A percentile compares a stretch with the other conserved stretches of the same genome.
These are phyloP conservation scores for Pichiaceae sp. DNA, from an alignment of 1,139 yeast genomes.

Conservation along the genomic window DNA sequence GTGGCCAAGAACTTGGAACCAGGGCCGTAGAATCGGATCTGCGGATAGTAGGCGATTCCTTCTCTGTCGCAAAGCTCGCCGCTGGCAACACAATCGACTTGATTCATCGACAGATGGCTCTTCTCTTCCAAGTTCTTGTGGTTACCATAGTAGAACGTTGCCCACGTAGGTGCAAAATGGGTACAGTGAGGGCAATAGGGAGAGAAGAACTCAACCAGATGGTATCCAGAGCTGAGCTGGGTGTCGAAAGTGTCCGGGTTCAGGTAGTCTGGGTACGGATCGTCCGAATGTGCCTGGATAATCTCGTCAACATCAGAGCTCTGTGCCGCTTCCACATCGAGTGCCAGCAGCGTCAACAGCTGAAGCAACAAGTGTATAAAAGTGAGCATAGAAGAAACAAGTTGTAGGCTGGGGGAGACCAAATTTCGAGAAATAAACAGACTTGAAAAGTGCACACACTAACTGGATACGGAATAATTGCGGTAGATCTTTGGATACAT, in stretches of 20 bases:
- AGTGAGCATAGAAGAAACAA: not conserved
- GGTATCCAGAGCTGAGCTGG: conserved; percentile 36
- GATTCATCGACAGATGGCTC: conserved; percentile 38
- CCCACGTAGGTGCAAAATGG: conserved; percentile 58
- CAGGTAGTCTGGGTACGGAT: conserved; percentile 20
- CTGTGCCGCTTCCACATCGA: not conserved
- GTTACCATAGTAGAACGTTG: conserved; percentile 40
- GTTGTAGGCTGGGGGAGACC: not conserved
- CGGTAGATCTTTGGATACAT: too few species aligned
- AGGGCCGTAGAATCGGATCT: conserved; percentile 54
- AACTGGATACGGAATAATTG: too few species aligned
- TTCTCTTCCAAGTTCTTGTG: conserved; percentile 26
- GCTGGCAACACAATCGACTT: conserved; percentile 63
- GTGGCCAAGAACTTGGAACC: conserved; percentile 28
- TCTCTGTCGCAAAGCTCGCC: conserved; percentile 68
- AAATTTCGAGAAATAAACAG: not conserved
- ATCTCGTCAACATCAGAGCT: not conserved
- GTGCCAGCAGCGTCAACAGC: not conserved
- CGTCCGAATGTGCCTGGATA: not conserved
- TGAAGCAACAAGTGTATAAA: not conserved
- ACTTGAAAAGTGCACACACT: too few species aligned
- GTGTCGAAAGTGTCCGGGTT: conserved; percentile 33
- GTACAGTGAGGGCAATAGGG: conserved; percentile 70
- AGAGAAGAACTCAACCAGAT: conserved; percentile 58
- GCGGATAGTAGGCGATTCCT: conserved; percentile 48